Evolutionary conservation across 331 rosid species (phyloP), one percentile per base, ranked within the genome.

Genomic region (Malus hybrid): DNA sequence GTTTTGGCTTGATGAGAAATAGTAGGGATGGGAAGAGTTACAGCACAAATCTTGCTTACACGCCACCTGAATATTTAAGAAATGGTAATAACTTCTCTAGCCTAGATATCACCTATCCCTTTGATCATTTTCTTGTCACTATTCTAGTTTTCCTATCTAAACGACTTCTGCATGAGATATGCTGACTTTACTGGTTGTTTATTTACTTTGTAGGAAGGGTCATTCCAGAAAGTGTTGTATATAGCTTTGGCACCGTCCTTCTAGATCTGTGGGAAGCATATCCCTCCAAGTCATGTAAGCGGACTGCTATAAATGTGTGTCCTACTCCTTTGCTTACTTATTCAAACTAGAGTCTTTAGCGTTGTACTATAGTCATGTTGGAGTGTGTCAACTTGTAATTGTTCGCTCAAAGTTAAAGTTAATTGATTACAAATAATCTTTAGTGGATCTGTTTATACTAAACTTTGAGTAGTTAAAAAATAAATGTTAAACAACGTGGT

Each of bases 61-160:
- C 24, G 24, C 24, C 24, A 24, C 24, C 24, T 24, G 24, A 24
- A 24, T 24, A 94, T 80, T 83, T 94, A 69, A 89, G 88, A 84
- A 92, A 94, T 72, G 96, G 99, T 94, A 88, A 67, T 62, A 62
- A 34, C 71, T 76, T 32, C 72, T 72, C 50, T 74, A 31, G 19
- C 67, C 68, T 60, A 18, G 68, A 52, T 68, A 42, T 60, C 20
- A 60, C 14, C 13, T 57, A n/a, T 73, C 73, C 65, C 29, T 71
- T 69, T 31, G 48, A 71, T 67, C 71, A 15, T 60, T 44, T 31
- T 55, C 60, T 39, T 57, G 20, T 73, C 71, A 36, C 29, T 16
- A 39, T 27, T 70, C 57, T 82, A 34, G 67, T 67, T 48, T 81
- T 81, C 65, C 34, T 61, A 33, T 20, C 22, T 65, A 24, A 28